Conservation (phyloP, 2,329 filamentous ascomycete species). For the Pezicula neosporulosa region DNA sequence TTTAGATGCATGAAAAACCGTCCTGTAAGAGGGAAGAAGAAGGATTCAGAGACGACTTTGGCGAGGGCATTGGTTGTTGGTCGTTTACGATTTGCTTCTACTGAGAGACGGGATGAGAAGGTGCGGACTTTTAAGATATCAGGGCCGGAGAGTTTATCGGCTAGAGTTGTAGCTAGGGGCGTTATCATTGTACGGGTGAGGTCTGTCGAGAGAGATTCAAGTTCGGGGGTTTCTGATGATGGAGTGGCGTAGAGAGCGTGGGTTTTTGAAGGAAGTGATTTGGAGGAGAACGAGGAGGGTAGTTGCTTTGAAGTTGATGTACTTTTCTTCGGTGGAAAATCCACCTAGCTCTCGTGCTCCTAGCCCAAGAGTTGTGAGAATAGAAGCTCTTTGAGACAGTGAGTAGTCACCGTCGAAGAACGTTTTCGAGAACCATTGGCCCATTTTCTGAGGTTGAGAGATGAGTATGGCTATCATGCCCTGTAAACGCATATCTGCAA, state of each 20-base stretch:
- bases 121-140: constrained; percentile 84
- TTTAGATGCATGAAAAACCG: constrained; percentile 68
- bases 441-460: constrained; percentile 73
- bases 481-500: constrained; percentile 72
- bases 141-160: constrained; percentile 75
- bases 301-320: constrained; percentile 28
- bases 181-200: constrained; percentile 72
- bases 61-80: constrained; percentile 75
- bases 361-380: constrained; percentile 80
- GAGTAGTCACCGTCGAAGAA: constrained; percentile 95
- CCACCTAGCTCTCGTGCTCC: constrained; percentile 83
- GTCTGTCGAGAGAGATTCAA: constrained; percentile 64
- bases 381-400: constrained; percentile 73
- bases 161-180: constrained; percentile 77
- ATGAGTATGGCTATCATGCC: constrained; percentile 79
- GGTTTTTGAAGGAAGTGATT: constrained; percentile 69
- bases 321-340: constrained; percentile 45
- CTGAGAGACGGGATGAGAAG: constrained; percentile 74
- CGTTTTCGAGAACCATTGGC: constrained; percentile 76
- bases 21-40: constrained; percentile 84
- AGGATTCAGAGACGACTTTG: constrained; percentile 67
- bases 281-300: constrained; percentile 67
- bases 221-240: constrained; percentile 25
- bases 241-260: constrained; percentile 63
- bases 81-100: constrained; percentile 52